Base-by-base conservation (phyloP, 331 rosid species). In the Prunus yedoensis region DNA sequence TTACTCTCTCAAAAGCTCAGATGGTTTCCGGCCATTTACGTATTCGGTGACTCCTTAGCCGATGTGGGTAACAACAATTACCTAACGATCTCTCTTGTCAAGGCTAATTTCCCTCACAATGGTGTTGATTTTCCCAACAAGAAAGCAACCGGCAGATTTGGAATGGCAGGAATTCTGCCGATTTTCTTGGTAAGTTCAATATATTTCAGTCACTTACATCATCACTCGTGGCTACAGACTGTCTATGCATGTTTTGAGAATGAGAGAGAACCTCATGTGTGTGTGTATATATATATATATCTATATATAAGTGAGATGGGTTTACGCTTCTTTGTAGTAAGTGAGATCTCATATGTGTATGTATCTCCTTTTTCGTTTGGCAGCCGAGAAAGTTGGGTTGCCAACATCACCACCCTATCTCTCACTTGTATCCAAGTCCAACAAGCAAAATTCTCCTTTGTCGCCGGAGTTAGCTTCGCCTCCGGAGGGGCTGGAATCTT, bases 401-500 rank as follows among this genome's bases (percentile, higher is more conserved):
- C 64, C 95, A 69, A 82, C 90, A 27, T 85, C 97, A 6, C 93
- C 96, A 20, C 97, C 99, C 20, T 94, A 90, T 71, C 79, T 94
- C 8, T 92, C 91, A 5, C 74, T 90, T 1, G 28, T 28, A 5
- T 87, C 93, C 66, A 85, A 77, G 63, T 77, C 46, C 67, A 81
- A 80, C 56, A 77, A 23, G 51, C 78, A 45, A 38, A 81, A 76
- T 3, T 74, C 3, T 77, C 96, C 10, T 81, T 85, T 38, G 54
- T 67, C 8, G 79, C 80, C 14, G 97, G 99, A 67, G 92, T 90
- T 62, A 94, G 96, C 89, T 90, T 94, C 58, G 99, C 99, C 47
- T 94, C 99, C 0, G 93, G 88, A 60, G 97, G 97, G 43, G 97
- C 99, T 17, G 99, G 99, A 80, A 92, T 94, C 77, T 91, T 92